Conservation (phyloP, 352 stramenopile species). For the Globisporangium solare region DNA sequence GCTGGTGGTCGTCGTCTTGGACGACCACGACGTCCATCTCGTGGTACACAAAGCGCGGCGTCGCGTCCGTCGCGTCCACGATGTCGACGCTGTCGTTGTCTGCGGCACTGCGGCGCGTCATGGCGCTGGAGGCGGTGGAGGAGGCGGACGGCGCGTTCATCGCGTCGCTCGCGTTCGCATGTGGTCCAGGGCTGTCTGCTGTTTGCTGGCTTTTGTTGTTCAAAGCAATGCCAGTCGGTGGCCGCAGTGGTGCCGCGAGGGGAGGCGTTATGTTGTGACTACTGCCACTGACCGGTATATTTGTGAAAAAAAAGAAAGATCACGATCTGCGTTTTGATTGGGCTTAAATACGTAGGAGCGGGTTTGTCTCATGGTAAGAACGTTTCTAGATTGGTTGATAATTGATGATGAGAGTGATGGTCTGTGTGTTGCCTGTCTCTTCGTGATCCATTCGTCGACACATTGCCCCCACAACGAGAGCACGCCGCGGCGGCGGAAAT, state of each 20-base stretch:
- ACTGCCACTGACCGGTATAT: too few relatives aligned
- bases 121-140: background rate
- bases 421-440: too few relatives aligned
- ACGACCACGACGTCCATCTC: background rate
- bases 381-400: too few relatives aligned
- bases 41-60: background rate
- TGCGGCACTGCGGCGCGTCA: background rate
- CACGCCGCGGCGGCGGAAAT: slow-evolving; percentile 12
- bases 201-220: background rate
- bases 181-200: background rate
- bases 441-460: too few relatives aligned
- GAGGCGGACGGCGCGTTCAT: background rate
- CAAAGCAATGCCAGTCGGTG: background rate
- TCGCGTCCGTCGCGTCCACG: background rate
- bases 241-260: background rate
- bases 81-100: background rate
- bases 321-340: too few relatives aligned
- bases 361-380: too few relatives aligned
- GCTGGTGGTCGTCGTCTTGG: too few relatives aligned
- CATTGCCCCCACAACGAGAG: slow-evolving; percentile 2
- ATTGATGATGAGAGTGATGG: too few relatives aligned
- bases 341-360: too few relatives aligned
- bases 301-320: too few relatives aligned
- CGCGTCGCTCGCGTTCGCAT: background rate
- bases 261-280: too few relatives aligned